Base-by-base conservation (phyloP, 768 basidiomycete genomes). In the Pleurotus tuoliensis region DNA sequence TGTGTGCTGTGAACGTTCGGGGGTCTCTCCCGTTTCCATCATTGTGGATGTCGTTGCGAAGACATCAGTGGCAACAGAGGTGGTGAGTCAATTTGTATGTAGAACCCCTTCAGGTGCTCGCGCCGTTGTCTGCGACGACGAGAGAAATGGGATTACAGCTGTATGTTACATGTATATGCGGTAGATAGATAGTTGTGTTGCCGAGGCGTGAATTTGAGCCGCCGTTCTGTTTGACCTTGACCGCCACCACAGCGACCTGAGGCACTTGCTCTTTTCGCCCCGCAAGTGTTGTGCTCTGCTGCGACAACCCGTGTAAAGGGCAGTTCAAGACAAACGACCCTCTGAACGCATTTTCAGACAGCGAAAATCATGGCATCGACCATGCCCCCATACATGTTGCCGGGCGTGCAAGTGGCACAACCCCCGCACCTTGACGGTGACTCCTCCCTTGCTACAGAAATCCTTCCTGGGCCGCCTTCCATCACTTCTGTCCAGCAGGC, bases 401-500 rank as follows among this genome's bases (percentile, higher is more conserved):
- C 84, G 71, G 84, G 85, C 69, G 87, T 87, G 59, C 77, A 84
- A 56, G 82, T 87, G 61, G 74, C 82, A 65, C 91, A 90, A 68
- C 90, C 89, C 64, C 74, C 86, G 64, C 88, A 92, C 72, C 82
- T 91, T 56, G 90, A 91, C 69, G 86, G 89, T 63, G 90, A 94
- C 78, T 74, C 87, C 56, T 78, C 82, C 61, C 80, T 92, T 64
- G 91, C 92, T 60, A 94, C 92, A 58, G 92, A 93, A 80, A 88
- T 94, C 75, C 81, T 94, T 64, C 92, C 92, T 66, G 91, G 90
- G 22, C 92, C 92, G 58, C 92, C 92, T 52, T 83, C 90, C 61
- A 71, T 91, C 60, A 75, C 79, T 61, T 83, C 87, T 64, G 73
- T 84, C 57, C 87, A 86, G 72, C 88, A 89, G 73, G 76, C 81